A percentile compares a stretch with the other conserved stretches of the same genome.
phyloP scores from a whole-genome alignment of 805 yeast species.

The Metschnikowia noctiluminum region DNA sequence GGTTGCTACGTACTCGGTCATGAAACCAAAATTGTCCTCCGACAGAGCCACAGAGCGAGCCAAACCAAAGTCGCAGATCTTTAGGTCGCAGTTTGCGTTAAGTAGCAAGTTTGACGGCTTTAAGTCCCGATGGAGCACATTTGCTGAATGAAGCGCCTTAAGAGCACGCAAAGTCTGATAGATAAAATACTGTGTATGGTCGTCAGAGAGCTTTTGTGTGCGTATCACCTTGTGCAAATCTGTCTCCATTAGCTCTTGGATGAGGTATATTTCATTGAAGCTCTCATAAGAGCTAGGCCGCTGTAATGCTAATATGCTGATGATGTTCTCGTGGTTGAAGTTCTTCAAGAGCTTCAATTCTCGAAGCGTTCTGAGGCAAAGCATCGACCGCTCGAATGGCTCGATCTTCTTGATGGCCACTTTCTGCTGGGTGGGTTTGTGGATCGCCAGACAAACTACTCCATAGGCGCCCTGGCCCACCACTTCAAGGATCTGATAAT shows the following conservation, averaged over 20 bases:
- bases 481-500: slow-evolving; percentile 78
- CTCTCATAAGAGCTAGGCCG: slow-evolving; percentile 71
- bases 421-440: slow-evolving; percentile 77
- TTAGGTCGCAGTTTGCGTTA: slow-evolving; percentile 90
- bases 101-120: slow-evolving; percentile 85
- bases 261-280: slow-evolving; percentile 83
- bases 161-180: slow-evolving; percentile 89
- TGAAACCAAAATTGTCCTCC: slow-evolving; percentile 68
- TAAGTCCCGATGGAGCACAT: slow-evolving; percentile 87
- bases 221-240: slow-evolving; percentile 79
- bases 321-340: slow-evolving; percentile 91
- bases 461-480: slow-evolving; percentile 98
- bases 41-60: slow-evolving; percentile 65
- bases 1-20: slow-evolving; percentile 98
- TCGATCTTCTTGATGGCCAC: slow-evolving; percentile 96
- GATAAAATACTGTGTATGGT: slow-evolving; percentile 89
- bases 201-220: slow-evolving; percentile 81
- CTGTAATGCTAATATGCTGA: slow-evolving; percentile 85
- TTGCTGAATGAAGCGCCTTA: slow-evolving; percentile 90
- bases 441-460: slow-evolving; percentile 84
- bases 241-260: slow-evolving; percentile 86
- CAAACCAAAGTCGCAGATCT: slow-evolving; percentile 91
- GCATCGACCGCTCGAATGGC: slow-evolving; percentile 86
- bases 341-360: slow-evolving; percentile 86
- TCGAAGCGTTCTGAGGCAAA: slow-evolving; percentile 83